phyloP scores from a whole-genome alignment of 768 basidiomycete species.

The Lactifluus pinguis region DNA sequence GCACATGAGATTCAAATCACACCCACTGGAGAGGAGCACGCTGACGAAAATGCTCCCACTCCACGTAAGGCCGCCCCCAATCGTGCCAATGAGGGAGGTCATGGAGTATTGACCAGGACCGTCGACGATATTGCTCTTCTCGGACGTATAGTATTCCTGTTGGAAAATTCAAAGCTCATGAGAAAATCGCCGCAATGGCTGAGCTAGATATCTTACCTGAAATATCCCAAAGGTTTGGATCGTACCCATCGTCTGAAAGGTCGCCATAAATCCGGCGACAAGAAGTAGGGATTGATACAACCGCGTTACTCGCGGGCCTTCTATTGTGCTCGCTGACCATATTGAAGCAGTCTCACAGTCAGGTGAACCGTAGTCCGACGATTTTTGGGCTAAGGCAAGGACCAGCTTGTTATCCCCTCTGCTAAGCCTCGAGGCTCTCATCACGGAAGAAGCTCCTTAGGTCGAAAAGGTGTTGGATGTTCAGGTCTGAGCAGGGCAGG shows the following conservation, averaged over 20 bases:
- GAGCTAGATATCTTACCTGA: conserved; percentile 24
- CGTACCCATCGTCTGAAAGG: conserved; percentile 37
- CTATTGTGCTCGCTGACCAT: not conserved
- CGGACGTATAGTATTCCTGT: conserved; percentile 38
- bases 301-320: conserved; percentile 23
- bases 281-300: conserved; percentile 31
- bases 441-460: not conserved
- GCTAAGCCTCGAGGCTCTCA: not conserved
- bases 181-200: not conserved
- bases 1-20: conserved; percentile 30
- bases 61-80: conserved; percentile 39
- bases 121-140: conserved; percentile 28
- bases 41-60: conserved; percentile 38
- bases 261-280: conserved; percentile 36
- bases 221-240: conserved; percentile 37
- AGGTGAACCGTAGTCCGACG: not conserved
- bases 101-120: conserved; percentile 32
- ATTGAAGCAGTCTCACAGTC: not conserved
- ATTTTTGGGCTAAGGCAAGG: too few relatives aligned
- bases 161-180: not conserved
- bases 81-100: conserved; percentile 35
- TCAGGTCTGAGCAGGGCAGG: not conserved
- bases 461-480: not conserved
- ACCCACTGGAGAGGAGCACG: conserved; percentile 29
- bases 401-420: not conserved